Evolutionary conservation across 2,329 filamentous ascomycete genomes (phyloP), one percentile per base, ranked within the genome.

Genomic region (Pseudocercospora crystallina): DNA sequence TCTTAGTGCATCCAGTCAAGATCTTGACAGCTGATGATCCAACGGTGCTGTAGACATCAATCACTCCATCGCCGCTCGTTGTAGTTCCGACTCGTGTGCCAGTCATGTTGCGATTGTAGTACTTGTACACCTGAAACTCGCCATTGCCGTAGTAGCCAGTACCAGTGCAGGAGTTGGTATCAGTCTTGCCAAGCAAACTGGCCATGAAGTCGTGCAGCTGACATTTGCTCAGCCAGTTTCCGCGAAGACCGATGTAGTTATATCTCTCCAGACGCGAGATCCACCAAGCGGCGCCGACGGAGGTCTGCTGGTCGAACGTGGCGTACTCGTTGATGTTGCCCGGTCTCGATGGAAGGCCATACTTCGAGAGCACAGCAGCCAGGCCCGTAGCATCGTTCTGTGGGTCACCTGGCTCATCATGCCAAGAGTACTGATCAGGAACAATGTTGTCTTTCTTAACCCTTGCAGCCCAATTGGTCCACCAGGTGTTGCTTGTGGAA

Each of bases 251-350:
- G 8, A 61, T 58, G 3, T 69, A 58, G 48, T 77, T 68, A 59
- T 71, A 63, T 0, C 76, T 69, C 51, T 79, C 76, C 1, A 79
- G 69, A 17, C 72, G 73, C 1, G 71, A 61, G 31, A 80, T 74
- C 65, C 71, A 79, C 66, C 70, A 79, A 0, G 70, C 76, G 1
- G 70, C 64, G 4, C 64, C 68, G 0, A 70, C 61, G 0, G 76
- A 71, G 8, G 71, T 64, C 47, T 79, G 73, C 54, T 79, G 72
- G 5, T 54, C 54, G 14, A 59, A 65, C 1, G 58, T 61, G 3
- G 65, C 76, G 53, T 80, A 80, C 54, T 80, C 77, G 53, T 80
- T 78, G 59, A 79, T 70, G 51, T 77, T 75, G 32, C 77, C 65
- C 0, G 65, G 64, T 8, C 37, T 33, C 2, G 36, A 30, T 1